phyloP scores from a whole-genome alignment of 2,329 filamentous ascomycete genomes.

The Lachnellula willkommii region DNA sequence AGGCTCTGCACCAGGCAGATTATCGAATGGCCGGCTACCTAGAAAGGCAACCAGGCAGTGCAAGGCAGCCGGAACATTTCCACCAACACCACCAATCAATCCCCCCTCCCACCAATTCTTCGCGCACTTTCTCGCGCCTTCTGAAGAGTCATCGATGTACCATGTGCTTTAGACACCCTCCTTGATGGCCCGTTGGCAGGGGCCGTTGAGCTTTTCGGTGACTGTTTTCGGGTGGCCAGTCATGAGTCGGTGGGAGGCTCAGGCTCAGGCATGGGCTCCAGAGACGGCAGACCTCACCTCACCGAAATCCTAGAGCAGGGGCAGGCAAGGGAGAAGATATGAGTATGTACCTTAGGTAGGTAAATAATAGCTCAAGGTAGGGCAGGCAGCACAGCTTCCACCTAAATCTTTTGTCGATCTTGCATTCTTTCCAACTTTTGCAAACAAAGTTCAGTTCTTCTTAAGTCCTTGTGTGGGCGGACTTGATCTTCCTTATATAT shows the following conservation, averaged over 20 bases:
- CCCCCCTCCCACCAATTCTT: not conserved
- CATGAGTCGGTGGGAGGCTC: not conserved
- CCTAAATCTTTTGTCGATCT: not conserved
- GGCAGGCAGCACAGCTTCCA: conserved; percentile 1
- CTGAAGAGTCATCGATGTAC: conserved; percentile 1
- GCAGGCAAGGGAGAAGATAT: not conserved
- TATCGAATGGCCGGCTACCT: conserved; percentile 7
- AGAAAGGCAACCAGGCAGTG: conserved; percentile 14
- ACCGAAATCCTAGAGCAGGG: not conserved
- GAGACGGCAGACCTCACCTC: not conserved
- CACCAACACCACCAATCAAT: not conserved
- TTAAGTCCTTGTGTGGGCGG: not conserved
- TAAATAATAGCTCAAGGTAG: not conserved
- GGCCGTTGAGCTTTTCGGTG: not conserved
- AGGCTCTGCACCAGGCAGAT: conserved; percentile 14
- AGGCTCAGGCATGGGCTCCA: not conserved
- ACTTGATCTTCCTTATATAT: not conserved
- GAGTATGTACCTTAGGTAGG: not conserved
- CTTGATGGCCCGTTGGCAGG: not conserved
- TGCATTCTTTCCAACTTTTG: not conserved
- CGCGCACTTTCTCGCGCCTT: not conserved
- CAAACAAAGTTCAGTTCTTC: not conserved
- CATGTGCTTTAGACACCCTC: not conserved
- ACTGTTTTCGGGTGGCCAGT: not conserved
- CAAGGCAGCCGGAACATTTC: conserved; percentile 1